Evolutionary conservation across 2,329 filamentous ascomycete species (phyloP), one percentile per base, ranked within the genome.

Genomic region (Aspergillus ibericus): DNA sequence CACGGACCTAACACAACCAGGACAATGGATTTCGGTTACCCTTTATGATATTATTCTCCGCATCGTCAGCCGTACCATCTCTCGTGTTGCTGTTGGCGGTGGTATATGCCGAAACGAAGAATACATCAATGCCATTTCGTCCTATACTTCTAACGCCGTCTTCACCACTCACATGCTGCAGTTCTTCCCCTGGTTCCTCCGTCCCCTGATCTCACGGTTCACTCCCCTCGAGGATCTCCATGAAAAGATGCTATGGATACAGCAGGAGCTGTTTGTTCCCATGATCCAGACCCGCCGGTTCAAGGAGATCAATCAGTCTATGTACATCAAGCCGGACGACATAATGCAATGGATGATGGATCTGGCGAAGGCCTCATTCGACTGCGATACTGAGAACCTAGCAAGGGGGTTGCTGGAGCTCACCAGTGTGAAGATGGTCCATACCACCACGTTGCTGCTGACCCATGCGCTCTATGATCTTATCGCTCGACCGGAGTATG

Each of bases 81-180:
- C 75, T 0, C 71, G 77, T 16, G 68, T 80, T 40, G 75, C 80
- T 53, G 70, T 76, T 29, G 77, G 78, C 16, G 65, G 72, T 4
- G 59, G 62, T 5, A 63, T 77, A 6, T 74, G 72, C 53, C 68
- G 70, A 22, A 75, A 79, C 56, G 64, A 72, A 55, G 64, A 72
- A 54, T 80, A 78, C 77, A 64, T 78, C 15, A 56, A 69, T 0
- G 67, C 71, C 3, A 63, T 70, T 35, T 70, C 68, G 15, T 58
- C 66, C 34, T 78, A 77, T 63, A 72, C 74, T 1, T 63, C 72
- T 42, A 72, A 77, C 18, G 59, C 74, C 0, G 74, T 76, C 22
- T 58, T 68, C 1, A 74, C 69, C 4, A 58, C 72, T 20, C 42
- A 71, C 22, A 52, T 72, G 5, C 66, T 78, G 7, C 72, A 74